phyloP scores from a whole-genome alignment of 108 stramenopile species.

The Schizochytrium sp. region DNA sequence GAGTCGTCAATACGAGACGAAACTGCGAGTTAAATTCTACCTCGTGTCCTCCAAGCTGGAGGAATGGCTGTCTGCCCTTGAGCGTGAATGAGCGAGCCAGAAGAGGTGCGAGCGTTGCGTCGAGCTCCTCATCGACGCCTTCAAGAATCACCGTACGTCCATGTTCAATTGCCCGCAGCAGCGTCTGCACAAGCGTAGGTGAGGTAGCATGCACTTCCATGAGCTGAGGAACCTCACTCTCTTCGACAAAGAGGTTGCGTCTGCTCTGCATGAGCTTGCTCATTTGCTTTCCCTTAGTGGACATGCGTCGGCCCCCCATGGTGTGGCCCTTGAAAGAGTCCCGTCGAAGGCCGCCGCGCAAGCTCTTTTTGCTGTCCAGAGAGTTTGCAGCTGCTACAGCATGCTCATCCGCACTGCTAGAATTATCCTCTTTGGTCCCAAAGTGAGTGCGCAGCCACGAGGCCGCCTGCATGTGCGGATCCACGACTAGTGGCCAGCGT shows the following conservation, averaged over 20 bases:
- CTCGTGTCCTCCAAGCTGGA: conserved; percentile 49
- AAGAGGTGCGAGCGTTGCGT: conserved; percentile 31
- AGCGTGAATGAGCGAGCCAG: conserved; percentile 32
- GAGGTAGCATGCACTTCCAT: not conserved
- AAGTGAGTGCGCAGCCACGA: conserved; percentile 46
- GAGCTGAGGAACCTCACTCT: not conserved
- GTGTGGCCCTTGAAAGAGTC: not conserved
- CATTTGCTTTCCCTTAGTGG: not conserved
- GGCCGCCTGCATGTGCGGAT: conserved; percentile 59
- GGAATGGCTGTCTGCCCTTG: conserved; percentile 29
- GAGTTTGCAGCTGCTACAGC: not conserved
- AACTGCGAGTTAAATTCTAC: conserved; percentile 48
- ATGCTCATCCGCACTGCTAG: not conserved
- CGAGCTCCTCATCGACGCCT: conserved; percentile 45
- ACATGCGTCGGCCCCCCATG: not conserved
- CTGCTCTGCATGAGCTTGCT: not conserved
- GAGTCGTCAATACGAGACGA: conserved; percentile 52
- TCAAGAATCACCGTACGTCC: conserved; percentile 43
- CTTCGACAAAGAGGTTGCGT: not conserved
- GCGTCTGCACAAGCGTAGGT: conserved; percentile 19
- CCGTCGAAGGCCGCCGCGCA: not conserved
- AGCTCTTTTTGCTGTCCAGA: not conserved
- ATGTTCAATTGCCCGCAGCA: conserved; percentile 21
- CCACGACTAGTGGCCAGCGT: conserved; percentile 56
- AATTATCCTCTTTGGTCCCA: not conserved